Evolutionary conservation across 805 yeast genomes (phyloP), one percentile per base, ranked within the genome.

Genomic region (Blastobotrys parvus): DNA sequence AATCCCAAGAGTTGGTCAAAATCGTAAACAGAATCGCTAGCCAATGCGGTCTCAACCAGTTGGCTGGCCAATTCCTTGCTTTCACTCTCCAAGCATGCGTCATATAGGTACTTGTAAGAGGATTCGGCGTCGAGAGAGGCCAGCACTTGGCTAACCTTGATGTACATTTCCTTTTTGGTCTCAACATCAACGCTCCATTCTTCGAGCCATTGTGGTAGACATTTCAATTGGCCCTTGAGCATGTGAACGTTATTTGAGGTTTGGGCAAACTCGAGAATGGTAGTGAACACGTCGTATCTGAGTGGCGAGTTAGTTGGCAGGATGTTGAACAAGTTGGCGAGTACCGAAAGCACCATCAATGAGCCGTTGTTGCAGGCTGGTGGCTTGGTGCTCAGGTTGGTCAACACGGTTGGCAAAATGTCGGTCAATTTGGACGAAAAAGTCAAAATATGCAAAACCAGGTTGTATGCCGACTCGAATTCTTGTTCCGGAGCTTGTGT

Each of bases 281-380:
- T 45, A 42, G 22, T 30, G 47, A 68, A 61, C 8, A 65, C 65
- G 6, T 44, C 45, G 27, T 56, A 53, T 39, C 62, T 53, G 38
- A 56, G 52, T 4, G 56, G 49, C 22, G 64, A 56, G 20, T 40
- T 32, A 21, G 48, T 43, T 15, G 60, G 54, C 35, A 68, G 53
- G 20, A 65, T 57, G 52, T 67, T 68, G 59, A 68, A 68, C 33
- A 66, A 55, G 48, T 64, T 65, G 39, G 67, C 55, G 39, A 64
- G 49, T 5, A 66, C 63, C 0, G 62, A 55, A 35, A 65, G 51
- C 13, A 60, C 54, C 25, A 53, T 55, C 15, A 56, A 50, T 39
- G 61, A 51, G 45, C 53, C 58, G 21, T 57, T 51, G 23, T 51
- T 45, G 16, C 44, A 42, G 18, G 50, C 36, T 25, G 60, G 56